Base-by-base conservation (phyloP, 1,284 basidiomycete genomes). In the Malassezia yamatoensis region DNA sequence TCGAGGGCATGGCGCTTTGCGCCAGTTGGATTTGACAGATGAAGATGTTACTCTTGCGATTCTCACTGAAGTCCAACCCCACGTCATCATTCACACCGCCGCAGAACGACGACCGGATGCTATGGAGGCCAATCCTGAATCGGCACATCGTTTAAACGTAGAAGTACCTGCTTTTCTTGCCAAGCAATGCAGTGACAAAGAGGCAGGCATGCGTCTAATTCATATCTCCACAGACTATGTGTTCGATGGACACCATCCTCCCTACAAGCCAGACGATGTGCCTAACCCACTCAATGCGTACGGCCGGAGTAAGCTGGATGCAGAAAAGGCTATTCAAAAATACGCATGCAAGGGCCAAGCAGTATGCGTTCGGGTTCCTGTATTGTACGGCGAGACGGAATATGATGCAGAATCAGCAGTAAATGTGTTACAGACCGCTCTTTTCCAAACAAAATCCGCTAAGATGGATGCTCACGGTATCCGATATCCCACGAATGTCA, bases 281-380 rank as follows among this genome's bases (percentile, higher is more conserved):
- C 76, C 78, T 1, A 75, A 78, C 53, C 79, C 79, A 8, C 75
- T 80, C 24, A 78, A 80, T 58, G 73, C 76, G 54, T 80, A 80
- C 49, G 78, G 78, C 13, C 53, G 54, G 15, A 65, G 63, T 58
- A 74, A 74, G 59, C 61, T 64, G 10, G 62, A 66, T 16, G 70
- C 67, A 11, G 72, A 74, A 67, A 71, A 24, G 67, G 77, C 53
- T 66, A 78, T 74, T 1, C 38, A 49, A 2, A 46, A 59, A 32
- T n/a, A 66, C 10, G 68, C 64, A 2, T 45, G 51, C 42, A 41
- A 50, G 13, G 70, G 70, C 15, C 43, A 53, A 41, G 61, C 72
- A 4, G 74, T 76, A 18, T 68, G 76, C 29, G 60, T 80, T 13
- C 73, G 78, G 2, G 77, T 80, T 0, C 78, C 78, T 6, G 66